Percentiles rank a stretch among this genome's conserved stretches.
Evolutionary conservation across 1,284 basidiomycete genomes (phyloP).

Genomic region (Moesziomyces sp.): DNA sequence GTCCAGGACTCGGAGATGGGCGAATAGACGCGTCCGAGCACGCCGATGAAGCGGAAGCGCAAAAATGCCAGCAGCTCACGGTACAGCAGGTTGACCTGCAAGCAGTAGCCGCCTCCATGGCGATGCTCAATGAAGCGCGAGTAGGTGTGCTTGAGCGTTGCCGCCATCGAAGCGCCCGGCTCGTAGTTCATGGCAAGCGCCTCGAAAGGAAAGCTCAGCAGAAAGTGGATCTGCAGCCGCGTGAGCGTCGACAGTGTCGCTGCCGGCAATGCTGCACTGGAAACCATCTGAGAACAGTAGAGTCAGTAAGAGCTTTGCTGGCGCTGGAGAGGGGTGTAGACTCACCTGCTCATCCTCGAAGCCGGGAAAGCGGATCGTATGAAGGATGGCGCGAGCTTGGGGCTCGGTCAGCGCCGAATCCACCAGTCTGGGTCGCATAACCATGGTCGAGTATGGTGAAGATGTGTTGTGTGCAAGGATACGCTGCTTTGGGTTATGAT

Average conservation of each 20-base stretch:
- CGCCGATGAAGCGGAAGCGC: constrained; percentile 16
- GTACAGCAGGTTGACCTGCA: constrained; percentile 36
- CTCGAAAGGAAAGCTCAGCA: constrained; percentile 45
- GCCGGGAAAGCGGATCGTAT: constrained; percentile 23
- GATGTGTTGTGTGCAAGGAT: not conserved
- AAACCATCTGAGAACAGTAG: not conserved
- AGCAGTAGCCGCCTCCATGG: constrained; percentile 43
- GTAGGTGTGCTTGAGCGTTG: constrained; percentile 13
- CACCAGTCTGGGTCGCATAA: constrained; percentile 14
- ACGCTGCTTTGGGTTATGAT: no score
- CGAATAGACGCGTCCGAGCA: constrained; percentile 28
- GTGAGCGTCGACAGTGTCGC: constrained; percentile 27
- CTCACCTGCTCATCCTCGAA: constrained; percentile 16
- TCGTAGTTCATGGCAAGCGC: constrained; percentile 47
- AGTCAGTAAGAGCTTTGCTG: not conserved
- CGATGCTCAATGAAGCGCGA: constrained; percentile 12
- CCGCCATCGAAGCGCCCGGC: constrained; percentile 4
- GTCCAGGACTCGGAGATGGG: constrained; percentile 9
- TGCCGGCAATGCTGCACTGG: constrained; percentile 4
- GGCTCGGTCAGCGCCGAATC: constrained; percentile 17
- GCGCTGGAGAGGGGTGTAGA: not conserved
- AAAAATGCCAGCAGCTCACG: constrained; percentile 30
- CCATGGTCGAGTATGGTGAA: constrained; percentile 6
- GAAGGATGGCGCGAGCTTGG: constrained; percentile 23
- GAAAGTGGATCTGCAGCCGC: constrained; percentile 33